Evolutionary conservation across 306 rosid genomes (phyloP), one percentile per base, ranked within the genome.

Genomic region (Senna tora): DNA sequence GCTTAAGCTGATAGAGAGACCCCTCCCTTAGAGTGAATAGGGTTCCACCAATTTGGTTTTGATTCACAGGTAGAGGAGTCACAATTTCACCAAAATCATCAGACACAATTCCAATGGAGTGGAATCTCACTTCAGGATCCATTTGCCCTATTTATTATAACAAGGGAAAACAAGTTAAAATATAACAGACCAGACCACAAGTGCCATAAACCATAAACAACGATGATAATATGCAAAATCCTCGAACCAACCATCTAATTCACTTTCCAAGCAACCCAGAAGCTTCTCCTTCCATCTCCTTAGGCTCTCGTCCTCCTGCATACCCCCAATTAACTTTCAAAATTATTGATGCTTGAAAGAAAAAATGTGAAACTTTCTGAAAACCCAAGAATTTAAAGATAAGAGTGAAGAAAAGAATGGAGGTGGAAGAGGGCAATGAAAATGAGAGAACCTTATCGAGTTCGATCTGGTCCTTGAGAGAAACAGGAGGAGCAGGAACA

Each of bases 201-300:
- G 39, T 43, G 43, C 7, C 6, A 36, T 9, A 33, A 55, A 54
- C 30, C 43, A 82, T 61, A 46, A 75, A 42, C 65, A 77, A 50
- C 56, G 39, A 46, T 49, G 39, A 46, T 49, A 39, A 7, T 11
- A 50, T 22, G 10, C 52, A 79, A 64, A 70, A 5, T 39, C 78
- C 16, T 16, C 30, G 67, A 63, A 85, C 87, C 69, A 78, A 94
- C 98, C 96, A 77, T 81, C 82, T 50, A 89, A 61, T 81, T 93
- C 96, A 39, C 84, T 86, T 79, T 91, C 98, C 85, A 89, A 82
- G 85, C 85, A 87, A 79, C 98, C 98, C 62, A 94, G 86, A 73
- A 94, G 85, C 89, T 91, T 87, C 87, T 94, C 97, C 83, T 94
- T 94, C 97, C 98, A 94, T 87, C 96, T 91, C 81, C 98, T 86